Evolutionary conservation across 2,329 filamentous ascomycete genomes (phyloP).

Genomic region (Cordyceps javanica): DNA sequence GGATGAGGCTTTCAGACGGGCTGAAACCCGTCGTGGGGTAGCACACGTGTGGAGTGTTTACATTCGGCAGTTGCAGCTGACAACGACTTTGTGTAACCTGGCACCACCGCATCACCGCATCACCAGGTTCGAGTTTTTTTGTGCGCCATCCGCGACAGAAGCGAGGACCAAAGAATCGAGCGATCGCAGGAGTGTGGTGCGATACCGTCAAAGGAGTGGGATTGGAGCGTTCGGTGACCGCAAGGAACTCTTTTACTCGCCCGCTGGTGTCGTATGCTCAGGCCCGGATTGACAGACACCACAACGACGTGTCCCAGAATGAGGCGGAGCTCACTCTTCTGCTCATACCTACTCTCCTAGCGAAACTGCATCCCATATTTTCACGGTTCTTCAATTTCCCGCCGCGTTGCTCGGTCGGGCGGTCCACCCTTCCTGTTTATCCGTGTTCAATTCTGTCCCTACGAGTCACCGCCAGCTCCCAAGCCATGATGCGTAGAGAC

Average conservation of each 20-base stretch:
- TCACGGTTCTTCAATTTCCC: background rate
- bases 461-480: background rate
- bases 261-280: background rate
- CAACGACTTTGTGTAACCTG: conserved; percentile 4
- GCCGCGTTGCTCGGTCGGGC: background rate
- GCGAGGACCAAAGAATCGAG: background rate
- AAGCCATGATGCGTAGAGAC: background rate
- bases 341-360: background rate
- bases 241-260: background rate
- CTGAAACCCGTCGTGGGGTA: background rate
- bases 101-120: background rate
- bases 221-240: no score
- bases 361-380: background rate
- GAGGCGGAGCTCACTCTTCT: background rate
- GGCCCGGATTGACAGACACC: background rate
- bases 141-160: background rate
- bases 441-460: background rate
- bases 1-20: background rate
- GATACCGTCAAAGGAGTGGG: no score
- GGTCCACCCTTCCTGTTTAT: background rate
- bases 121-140: background rate
- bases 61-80: conserved; percentile 4
- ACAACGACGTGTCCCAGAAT: background rate
- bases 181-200: background rate
- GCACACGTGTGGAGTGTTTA: background rate